Percentiles rank a stretch among this genome's conserved stretches.
These are phyloP conservation scores for Plasmodium sp. DNA, from an alignment of 169 alveolate species.

Conservation along the genomic window DNA sequence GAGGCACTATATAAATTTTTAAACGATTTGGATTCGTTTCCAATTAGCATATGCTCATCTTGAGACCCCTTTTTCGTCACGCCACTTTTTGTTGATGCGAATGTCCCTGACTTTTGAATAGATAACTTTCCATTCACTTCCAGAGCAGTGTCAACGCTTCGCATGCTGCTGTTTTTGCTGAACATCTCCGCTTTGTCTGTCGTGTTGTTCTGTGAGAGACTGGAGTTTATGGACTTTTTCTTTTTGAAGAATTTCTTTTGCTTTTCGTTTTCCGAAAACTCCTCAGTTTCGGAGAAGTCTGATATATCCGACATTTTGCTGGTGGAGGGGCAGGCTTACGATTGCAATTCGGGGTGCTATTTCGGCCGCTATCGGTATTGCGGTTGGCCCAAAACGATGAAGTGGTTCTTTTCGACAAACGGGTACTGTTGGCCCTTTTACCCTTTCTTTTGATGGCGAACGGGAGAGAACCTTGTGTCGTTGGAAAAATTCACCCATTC, in stretches of 20 bases:
- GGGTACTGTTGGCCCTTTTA: background rate
- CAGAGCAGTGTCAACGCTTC: background rate
- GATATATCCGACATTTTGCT: conserved; percentile 60
- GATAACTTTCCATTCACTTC: conserved; percentile 16
- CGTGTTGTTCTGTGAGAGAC: background rate
- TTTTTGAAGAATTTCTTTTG: background rate
- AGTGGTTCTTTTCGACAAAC: background rate
- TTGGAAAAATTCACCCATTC: background rate
- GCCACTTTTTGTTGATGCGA: background rate
- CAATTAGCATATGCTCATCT: conserved; percentile 25
- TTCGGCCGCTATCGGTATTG: background rate
- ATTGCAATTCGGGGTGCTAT: background rate
- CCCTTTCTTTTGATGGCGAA: background rate
- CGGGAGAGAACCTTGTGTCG: background rate
- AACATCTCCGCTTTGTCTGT: conserved; percentile 3
- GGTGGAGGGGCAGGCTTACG: background rate
- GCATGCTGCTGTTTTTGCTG: conserved; percentile 16
- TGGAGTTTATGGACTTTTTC: conserved; percentile 13
- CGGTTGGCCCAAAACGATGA: background rate
- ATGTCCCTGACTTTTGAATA: conserved; percentile 31
- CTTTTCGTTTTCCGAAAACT: conserved; percentile 21
- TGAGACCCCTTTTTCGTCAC: conserved; percentile 6
- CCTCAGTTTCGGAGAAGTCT: conserved; percentile 37
- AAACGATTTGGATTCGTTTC: conserved; percentile 20
- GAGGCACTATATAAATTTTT: conserved; percentile 6